Evolutionary conservation across 2,329 filamentous ascomycete species (phyloP).

Genomic region (Alternaria incomplexa): DNA sequence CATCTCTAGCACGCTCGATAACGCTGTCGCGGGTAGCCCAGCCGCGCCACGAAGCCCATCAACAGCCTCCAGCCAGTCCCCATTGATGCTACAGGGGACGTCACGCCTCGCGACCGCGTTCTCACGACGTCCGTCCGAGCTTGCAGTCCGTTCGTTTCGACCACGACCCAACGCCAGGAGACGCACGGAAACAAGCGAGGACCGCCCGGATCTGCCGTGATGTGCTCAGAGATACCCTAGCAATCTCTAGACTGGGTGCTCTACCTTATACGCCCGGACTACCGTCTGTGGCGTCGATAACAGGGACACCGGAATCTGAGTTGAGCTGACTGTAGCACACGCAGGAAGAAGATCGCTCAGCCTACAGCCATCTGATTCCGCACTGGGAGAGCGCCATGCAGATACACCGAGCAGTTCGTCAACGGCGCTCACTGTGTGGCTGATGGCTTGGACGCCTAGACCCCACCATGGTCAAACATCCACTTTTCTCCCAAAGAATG

Average conservation of each 20-base stretch:
- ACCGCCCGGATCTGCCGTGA: conserved; percentile 4
- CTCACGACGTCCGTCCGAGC: conserved; percentile 11
- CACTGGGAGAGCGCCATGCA: not conserved
- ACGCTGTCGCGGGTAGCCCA: conserved; percentile 1
- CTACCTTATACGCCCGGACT: conserved; percentile 17
- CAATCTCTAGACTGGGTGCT: conserved; percentile 6
- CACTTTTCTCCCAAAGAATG: conserved; percentile 18
- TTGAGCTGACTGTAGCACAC: conserved; percentile 20
- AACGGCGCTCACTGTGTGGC: conserved; percentile 16
- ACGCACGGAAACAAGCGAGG: conserved; percentile 13
- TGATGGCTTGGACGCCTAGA: conserved; percentile 10
- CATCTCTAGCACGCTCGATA: conserved; percentile 3
- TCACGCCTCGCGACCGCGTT: not conserved
- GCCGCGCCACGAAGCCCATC: not conserved
- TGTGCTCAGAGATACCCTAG: conserved; percentile 14
- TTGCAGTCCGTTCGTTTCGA: conserved; percentile 16
- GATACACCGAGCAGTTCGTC: not conserved
- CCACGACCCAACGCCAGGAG: conserved; percentile 10
- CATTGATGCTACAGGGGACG: not conserved
- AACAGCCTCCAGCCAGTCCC: not conserved
- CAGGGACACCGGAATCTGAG: conserved; percentile 27
- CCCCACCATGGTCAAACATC: conserved; percentile 21
- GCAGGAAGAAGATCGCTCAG: conserved; percentile 22
- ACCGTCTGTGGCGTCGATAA: conserved; percentile 24
- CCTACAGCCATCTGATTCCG: not conserved